phyloP scores from a whole-genome alignment of 2,329 filamentous ascomycete species.

The Sporothrix sp. region DNA sequence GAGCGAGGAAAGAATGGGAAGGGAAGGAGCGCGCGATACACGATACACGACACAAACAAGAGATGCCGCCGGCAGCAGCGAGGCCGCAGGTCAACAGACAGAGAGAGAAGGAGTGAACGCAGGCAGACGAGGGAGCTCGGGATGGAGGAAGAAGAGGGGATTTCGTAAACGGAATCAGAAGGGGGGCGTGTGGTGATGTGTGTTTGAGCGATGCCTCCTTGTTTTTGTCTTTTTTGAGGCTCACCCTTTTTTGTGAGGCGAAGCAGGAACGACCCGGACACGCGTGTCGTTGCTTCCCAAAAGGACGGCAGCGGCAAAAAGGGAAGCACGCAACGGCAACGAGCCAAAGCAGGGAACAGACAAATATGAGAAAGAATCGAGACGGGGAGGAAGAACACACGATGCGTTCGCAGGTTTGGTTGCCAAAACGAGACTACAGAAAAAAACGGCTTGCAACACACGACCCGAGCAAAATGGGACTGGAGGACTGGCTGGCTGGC shows the following conservation, averaged over 20 bases:
- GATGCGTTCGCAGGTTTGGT: conserved; percentile 1
- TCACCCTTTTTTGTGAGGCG: background rate
- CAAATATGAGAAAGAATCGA: background rate
- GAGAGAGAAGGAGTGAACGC: background rate
- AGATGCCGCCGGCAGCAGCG: background rate
- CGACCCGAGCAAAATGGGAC: conserved; percentile 4
- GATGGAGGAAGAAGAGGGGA: background rate
- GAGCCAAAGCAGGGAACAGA: background rate
- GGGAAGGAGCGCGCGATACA: background rate
- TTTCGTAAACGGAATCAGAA: background rate
- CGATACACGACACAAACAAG: conserved; percentile 6
- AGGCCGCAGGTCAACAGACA: background rate
- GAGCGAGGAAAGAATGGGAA: no score
- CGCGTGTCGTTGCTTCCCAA: conserved; percentile 3
- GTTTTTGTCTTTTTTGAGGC: conserved; percentile 8
- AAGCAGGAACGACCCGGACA: background rate
- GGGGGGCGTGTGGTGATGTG: conserved; percentile 1
- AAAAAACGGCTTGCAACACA: conserved; percentile 8
- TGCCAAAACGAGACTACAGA: conserved; percentile 7
- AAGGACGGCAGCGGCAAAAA: background rate
- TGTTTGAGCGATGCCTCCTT: conserved; percentile 1
- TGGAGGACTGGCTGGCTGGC: conserved; percentile 8
- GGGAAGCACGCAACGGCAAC: background rate
- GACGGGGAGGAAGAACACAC: background rate
- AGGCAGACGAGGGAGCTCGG: background rate